Evolutionary conservation across 768 basidiomycete genomes (phyloP), one percentile per base, ranked within the genome.

Genomic region (Bullera alba): DNA sequence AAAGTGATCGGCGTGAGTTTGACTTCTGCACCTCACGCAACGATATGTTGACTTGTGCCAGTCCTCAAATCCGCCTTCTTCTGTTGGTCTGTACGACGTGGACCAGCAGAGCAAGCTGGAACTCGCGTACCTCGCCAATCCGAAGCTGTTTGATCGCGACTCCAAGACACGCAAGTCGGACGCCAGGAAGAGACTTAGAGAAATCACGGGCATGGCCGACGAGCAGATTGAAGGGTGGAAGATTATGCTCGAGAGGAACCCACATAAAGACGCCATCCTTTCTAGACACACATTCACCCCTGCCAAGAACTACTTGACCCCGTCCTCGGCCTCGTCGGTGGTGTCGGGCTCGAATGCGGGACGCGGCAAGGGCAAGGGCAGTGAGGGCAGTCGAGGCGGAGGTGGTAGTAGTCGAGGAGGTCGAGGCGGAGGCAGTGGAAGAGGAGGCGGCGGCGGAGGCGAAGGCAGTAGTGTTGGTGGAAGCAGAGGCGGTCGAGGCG

Each of bases 141-240:
- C 83, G 4, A 81, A 79, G 48, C 57, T 87, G 19, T 95, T 95
- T 65, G 81, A 86, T 21, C 76, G 87, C 8, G 86, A 89, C 70
- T 79, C 78, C 0, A 76, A 75, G 35, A 92, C 88, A 16, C 72
- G 88, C 47, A 75, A 85, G 51, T 79, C 83, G 53, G 83, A 84
- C 61, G 77, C 77, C 0, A 75, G 92, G 23, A 76, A 74, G 1
- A 81, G 84, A 35, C 74, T 97, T 48, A 81, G 78, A 58, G 75
- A 77, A 19, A 77, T 80, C 58, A 93, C 88, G 29, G 83, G 86
- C 79, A 56, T 56, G 75, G 58, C 69, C 8, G 82, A 95, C 62
- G 85, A 85, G 58, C 90, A 93, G 65, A 82, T 95, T 23, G 90
- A 95, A 70, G 91, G 90, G 0, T 95, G 90, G 90, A 79, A 74